Base-by-base conservation (phyloP, 2,329 filamentous ascomycete genomes). In the Aspergillus ustus region DNA sequence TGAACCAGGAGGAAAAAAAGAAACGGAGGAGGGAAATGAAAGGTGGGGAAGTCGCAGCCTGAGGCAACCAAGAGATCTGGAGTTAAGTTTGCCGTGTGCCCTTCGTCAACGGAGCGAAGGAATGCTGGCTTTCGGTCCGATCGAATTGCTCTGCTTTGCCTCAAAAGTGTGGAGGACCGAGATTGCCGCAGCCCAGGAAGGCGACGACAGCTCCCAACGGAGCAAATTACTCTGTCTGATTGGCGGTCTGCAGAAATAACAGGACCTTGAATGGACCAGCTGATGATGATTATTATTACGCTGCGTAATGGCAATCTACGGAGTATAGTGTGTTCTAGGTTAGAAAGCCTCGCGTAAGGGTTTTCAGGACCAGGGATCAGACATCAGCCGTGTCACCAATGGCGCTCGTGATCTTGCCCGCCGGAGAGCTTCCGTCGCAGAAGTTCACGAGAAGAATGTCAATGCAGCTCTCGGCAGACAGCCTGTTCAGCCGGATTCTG, bases 401-500 rank as follows among this genome's bases (percentile, higher is more conserved):
- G 15, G 34, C 11, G 15, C 11, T 13, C 11, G 34, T 15, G 34
- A 25, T 40, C 9, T 15, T 40, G 34, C 34, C 34, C 34, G 9
- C 9, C 13, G 34, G 34, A 40, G 34, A 13, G 34, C 1, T 13
- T 37, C 34, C 34, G 8, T 40, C 8, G 34, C 44, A 20, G 20
- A 29, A 31, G 43, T 40, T 57, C 29, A n/a, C 57, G 15, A 37
- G 25, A 54, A n/a, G n/a, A n/a, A n/a, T n/a, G n/a, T n/a, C n/a
- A n/a, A 15, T 22, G 45, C 44, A 46, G 17, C 3, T 45, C 17
- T 45, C 25, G 31, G 28, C 11, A 28, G n/a, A 11, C 19, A 37
- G 15, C 25, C 25, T 25, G 25, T 54, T 55, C 45, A 50, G 51
- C 57, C 50, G 55, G 34, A 59, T 62, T 63, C 34, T 57, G 61